These are phyloP conservation scores for Ganoderma resinaceum DNA, from an alignment of 1,284 basidiomycete species.

Conservation along the genomic window DNA sequence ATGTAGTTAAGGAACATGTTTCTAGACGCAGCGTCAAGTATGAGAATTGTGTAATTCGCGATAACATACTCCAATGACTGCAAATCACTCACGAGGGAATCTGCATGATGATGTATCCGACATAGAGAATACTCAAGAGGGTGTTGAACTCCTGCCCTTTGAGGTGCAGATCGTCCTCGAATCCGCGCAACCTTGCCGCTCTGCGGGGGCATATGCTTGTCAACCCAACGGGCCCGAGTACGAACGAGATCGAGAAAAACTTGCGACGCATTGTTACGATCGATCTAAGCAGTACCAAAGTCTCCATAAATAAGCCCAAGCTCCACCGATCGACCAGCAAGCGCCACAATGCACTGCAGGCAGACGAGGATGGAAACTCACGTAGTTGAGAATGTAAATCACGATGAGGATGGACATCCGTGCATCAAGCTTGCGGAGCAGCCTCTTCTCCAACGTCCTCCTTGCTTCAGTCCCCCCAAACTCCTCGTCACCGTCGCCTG, in stretches of 20 bases:
- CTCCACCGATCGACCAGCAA: background rate
- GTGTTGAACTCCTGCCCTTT: slow-evolving; percentile 74
- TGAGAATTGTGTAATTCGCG: background rate
- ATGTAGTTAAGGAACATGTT: slow-evolving; percentile 80
- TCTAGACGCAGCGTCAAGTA: slow-evolving; percentile 42
- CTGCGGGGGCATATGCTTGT: slow-evolving; percentile 38
- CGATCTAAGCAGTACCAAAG: slow-evolving; percentile 49
- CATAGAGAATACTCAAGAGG: slow-evolving; percentile 76
- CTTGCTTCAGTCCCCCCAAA: slow-evolving; percentile 52
- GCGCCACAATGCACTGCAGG: background rate
- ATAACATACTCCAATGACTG: slow-evolving; percentile 34
- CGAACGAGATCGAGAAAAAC: slow-evolving; percentile 25
- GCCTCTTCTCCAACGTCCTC: slow-evolving; percentile 53
- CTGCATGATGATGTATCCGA: slow-evolving; percentile 84
- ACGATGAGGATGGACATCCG: slow-evolving; percentile 71
- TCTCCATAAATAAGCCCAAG: slow-evolving; percentile 31
- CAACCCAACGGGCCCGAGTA: background rate
- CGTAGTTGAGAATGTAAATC: slow-evolving; percentile 74
- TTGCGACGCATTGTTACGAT: slow-evolving; percentile 71
- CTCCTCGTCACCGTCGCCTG: slow-evolving; percentile 45
- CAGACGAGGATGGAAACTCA: slow-evolving; percentile 38
- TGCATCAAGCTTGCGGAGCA: slow-evolving; percentile 68
- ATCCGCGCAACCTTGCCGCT: slow-evolving; percentile 72
- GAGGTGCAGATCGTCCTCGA: slow-evolving; percentile 73
- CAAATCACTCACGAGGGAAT: slow-evolving; percentile 70